Conservation (phyloP, 345 rosid genomes). For the Lepidium sativum region DNA sequence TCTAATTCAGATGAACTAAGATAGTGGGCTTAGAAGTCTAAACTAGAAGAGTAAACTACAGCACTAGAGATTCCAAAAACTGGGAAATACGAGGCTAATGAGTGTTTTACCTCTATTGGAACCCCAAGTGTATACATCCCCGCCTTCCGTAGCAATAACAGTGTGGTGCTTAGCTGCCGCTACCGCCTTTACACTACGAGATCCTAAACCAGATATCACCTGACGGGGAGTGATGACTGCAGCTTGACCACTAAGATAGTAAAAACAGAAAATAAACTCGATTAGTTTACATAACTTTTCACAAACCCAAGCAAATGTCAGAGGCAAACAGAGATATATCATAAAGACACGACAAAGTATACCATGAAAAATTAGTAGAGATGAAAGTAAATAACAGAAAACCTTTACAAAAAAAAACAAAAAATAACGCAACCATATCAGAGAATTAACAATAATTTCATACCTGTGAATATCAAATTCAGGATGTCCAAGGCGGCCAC, state of each 20-base stretch:
- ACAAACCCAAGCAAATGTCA: neutral
- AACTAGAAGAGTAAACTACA: neutral
- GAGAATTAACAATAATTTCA: neutral
- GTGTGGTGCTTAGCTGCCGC: slow-evolving; percentile 99
- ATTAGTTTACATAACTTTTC: slow-evolving; percentile 1
- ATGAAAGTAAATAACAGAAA: neutral
- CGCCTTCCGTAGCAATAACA: slow-evolving; percentile 81
- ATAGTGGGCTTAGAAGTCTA: neutral
- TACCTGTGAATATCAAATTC: slow-evolving; percentile 99
- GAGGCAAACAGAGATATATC: neutral
- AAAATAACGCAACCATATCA: neutral
- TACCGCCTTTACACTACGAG: slow-evolving; percentile 79
- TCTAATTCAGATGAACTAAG: neutral
- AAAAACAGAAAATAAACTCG: neutral
- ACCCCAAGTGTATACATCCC: slow-evolving; percentile 96
- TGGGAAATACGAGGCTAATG: neutral
- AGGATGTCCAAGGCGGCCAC: slow-evolving; percentile 99
- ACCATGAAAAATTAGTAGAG: neutral
- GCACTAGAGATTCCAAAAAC: neutral
- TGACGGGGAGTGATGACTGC: slow-evolving; percentile 97
- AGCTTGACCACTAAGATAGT: slow-evolving; percentile 84
- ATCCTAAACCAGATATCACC: slow-evolving; percentile 75
- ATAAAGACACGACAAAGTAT: too few relatives aligned
- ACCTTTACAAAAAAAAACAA: too few relatives aligned
- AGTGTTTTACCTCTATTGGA: slow-evolving; percentile 77